Percentiles rank a stretch among this genome's conserved stretches.
phyloP scores from a whole-genome alignment of 1,139 yeast genomes.

The Pneumocystis carinii region DNA sequence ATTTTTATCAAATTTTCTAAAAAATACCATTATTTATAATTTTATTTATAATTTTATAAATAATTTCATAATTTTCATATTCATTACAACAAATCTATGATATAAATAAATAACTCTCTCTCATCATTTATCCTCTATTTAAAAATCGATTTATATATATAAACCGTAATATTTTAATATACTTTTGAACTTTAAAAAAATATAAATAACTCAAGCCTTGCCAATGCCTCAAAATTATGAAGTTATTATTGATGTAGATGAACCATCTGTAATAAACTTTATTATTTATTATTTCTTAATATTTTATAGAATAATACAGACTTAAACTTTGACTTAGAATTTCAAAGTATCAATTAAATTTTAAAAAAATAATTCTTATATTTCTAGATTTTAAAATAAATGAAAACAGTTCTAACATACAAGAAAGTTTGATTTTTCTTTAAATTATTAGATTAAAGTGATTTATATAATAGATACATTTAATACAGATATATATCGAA shows the following conservation, averaged over 20 bases:
- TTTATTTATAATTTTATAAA: too few relatives aligned
- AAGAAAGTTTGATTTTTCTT: not conserved
- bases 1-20: too few relatives aligned
- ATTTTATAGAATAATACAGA: not conserved
- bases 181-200: too few relatives aligned
- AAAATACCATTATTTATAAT: too few relatives aligned
- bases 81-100: too few relatives aligned
- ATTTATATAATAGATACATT: not conserved
- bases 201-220: not conserved
- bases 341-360: not conserved
- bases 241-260: not conserved
- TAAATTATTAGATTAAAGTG: not conserved
- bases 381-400: not conserved
- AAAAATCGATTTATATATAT: too few relatives aligned
- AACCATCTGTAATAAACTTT: not conserved
- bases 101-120: too few relatives aligned
- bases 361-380: not conserved
- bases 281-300: not conserved
- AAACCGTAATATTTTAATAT: too few relatives aligned
- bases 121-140: too few relatives aligned
- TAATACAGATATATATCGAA: slow-evolving; percentile 1
- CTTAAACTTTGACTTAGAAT: not conserved
- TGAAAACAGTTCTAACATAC: not conserved
- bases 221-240: not conserved
- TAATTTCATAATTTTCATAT: too few relatives aligned